Conservation (phyloP, 257 asterid genomes). For the Salvia miltiorrhiza region DNA sequence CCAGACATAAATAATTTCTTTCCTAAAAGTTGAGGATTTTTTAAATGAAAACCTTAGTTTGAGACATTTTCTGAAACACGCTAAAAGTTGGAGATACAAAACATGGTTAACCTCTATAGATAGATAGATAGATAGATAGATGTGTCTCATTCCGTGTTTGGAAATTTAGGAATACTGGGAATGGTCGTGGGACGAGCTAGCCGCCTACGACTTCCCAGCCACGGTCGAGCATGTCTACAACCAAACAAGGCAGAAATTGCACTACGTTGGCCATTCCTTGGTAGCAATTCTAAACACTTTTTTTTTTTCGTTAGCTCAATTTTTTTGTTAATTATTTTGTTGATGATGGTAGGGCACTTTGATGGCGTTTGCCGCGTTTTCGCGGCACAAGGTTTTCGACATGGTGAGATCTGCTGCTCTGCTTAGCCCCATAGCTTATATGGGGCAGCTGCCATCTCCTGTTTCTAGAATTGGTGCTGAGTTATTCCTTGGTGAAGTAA, state of each 20-base stretch:
- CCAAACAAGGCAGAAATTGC: slow-evolving; percentile 61
- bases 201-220: slow-evolving; percentile 59
- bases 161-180: slow-evolving; percentile 55
- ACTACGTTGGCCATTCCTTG: slow-evolving; percentile 78
- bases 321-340: neutral
- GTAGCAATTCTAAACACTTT: slow-evolving; percentile 21
- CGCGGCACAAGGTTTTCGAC: slow-evolving; percentile 32
- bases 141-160: neutral
- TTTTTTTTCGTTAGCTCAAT: neutral
- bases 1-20: no score
- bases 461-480: slow-evolving; percentile 56
- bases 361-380: slow-evolving; percentile 66
- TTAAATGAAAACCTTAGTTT: no score
- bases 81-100: no score
- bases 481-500: slow-evolving; percentile 56
- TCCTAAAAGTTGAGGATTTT: no score
- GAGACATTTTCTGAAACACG: no score
- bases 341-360: slow-evolving; percentile 53
- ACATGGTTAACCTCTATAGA: no score
- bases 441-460: slow-evolving; percentile 58
- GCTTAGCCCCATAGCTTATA: slow-evolving; percentile 71
- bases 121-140: no score
- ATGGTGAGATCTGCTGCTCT: slow-evolving; percentile 58
- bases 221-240: slow-evolving; percentile 39
- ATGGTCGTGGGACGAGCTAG: slow-evolving; percentile 93